phyloP scores from a whole-genome alignment of 108 stramenopile species.

The Nitzschia putrida region DNA sequence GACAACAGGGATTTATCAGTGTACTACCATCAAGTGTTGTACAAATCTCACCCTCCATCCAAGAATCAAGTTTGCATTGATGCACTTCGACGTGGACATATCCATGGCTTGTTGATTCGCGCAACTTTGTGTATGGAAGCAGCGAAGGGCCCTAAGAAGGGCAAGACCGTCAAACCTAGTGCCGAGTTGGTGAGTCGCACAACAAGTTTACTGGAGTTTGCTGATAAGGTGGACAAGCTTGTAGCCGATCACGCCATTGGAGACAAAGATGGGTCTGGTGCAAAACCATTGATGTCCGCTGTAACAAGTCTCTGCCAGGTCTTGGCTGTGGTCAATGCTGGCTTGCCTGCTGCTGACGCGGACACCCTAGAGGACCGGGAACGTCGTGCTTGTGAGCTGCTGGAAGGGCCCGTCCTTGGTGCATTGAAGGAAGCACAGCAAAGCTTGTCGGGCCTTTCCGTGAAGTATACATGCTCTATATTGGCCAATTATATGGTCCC shows the following conservation, averaged over 20 bases:
- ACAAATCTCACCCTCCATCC: constrained; percentile 18
- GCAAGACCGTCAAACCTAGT: constrained; percentile 63
- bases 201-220: constrained; percentile 45
- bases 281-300: constrained; percentile 29
- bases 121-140: constrained; percentile 57
- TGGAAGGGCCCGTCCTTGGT: constrained; percentile 7
- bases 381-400: constrained; percentile 3
- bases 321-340: constrained; percentile 47
- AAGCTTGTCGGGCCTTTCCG: constrained; percentile 23
- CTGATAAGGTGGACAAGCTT: constrained; percentile 26
- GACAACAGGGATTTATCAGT: constrained; percentile 80
- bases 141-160: constrained; percentile 75
- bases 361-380: constrained; percentile 50
- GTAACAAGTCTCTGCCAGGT: constrained; percentile 44
- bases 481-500: constrained; percentile 62
- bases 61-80: constrained; percentile 39
- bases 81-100: constrained; percentile 54
- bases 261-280: constrained; percentile 1
- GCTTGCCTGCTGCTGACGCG: constrained; percentile 30
- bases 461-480: constrained; percentile 45
- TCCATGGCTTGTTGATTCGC: constrained; percentile 67
- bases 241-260: constrained; percentile 9
- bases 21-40: constrained; percentile 42
- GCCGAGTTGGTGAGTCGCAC: constrained; percentile 52
- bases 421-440: constrained; percentile 16